Conservation (phyloP, 441 rosid genomes). For the Croton laevigatus region DNA sequence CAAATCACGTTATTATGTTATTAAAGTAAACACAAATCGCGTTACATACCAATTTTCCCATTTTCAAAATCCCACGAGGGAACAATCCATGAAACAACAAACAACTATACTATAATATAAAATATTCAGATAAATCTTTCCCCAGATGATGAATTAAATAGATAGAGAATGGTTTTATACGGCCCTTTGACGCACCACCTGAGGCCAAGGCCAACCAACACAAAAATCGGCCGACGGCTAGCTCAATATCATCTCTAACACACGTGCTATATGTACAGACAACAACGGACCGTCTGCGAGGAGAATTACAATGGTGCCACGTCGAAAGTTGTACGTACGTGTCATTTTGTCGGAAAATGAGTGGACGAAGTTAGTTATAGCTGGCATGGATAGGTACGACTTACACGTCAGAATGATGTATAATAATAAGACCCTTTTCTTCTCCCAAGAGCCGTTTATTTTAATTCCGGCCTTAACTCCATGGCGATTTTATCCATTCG, state of each 20-base stretch:
- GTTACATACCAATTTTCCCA: neutral
- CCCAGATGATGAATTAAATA: neutral
- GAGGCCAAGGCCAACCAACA: no score
- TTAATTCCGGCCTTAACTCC: slow-evolving; percentile 9
- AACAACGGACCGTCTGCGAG: neutral
- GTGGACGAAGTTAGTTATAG: neutral
- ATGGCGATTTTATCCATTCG: slow-evolving; percentile 19
- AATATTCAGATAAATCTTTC: neutral
- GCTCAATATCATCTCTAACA: neutral
- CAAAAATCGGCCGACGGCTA: neutral
- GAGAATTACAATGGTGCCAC: slow-evolving; percentile 6
- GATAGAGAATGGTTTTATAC: no score
- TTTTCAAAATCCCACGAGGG: neutral
- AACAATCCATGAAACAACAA: neutral
- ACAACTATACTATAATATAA: neutral
- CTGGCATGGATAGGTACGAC: slow-evolving; percentile 20
- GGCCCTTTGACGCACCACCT: neutral
- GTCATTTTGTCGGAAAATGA: neutral
- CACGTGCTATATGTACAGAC: neutral
- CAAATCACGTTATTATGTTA: neutral
- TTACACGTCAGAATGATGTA: slow-evolving; percentile 18
- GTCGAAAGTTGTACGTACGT: neutral
- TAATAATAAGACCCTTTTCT: slow-evolving; percentile 21
- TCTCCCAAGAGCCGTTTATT: slow-evolving; percentile 29
- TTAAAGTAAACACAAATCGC: no score